Base-by-base conservation (phyloP, 805 yeast species). In the Blastobotrys chiropterorum region DNA sequence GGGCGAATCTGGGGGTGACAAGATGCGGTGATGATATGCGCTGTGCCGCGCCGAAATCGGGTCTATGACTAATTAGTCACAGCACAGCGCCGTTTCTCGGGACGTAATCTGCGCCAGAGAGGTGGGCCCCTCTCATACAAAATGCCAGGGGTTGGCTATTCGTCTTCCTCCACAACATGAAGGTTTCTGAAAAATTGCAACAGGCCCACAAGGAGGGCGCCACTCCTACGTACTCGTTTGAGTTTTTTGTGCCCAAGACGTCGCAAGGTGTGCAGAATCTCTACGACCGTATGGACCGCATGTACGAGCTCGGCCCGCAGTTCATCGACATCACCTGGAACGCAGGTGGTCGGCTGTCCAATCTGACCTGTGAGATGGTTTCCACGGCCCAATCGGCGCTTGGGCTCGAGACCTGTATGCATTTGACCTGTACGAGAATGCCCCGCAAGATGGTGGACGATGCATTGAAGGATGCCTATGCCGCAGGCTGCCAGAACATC, bases 251-350 rank as follows among this genome's bases (percentile, higher is more conserved):
- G 20, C 99, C 99, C 45, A 94, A 94, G 74, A 94, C 99, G 0
- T 77, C 92, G 19, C 97, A 94, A 69, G 99, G 99, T 66, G 94
- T 92, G 20, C 96, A 90, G 67, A 94, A 94, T 67, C 75, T 94
- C 53, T 92, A 90, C 72, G 98, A 94, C 68, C 78, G 99, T 66
- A 92, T 94, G 90, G 98, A 94, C 65, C 81, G 97, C 67, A 94
- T 94, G 99, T 89, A 87, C 68, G 88, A 86, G 58, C 75, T 89
- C 61, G 83, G 83, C 57, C 99, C 99, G 1, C 81, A 86, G 57
- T 94, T 94, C 68, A 83, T 94, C 53, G 99, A 94, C 66, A 86
- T 94, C 57, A 94, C 99, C 0, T 94, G 99, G 99, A 92, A 92
- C 64, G 99, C 99, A 2, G 99, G 99, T 41, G 98, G 98, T 3